A percentile compares a stretch with the other conserved stretches of the same genome.
These are phyloP conservation scores for Suillus alpinus DNA, from an alignment of 768 basidiomycete species.

Conservation along the genomic window DNA sequence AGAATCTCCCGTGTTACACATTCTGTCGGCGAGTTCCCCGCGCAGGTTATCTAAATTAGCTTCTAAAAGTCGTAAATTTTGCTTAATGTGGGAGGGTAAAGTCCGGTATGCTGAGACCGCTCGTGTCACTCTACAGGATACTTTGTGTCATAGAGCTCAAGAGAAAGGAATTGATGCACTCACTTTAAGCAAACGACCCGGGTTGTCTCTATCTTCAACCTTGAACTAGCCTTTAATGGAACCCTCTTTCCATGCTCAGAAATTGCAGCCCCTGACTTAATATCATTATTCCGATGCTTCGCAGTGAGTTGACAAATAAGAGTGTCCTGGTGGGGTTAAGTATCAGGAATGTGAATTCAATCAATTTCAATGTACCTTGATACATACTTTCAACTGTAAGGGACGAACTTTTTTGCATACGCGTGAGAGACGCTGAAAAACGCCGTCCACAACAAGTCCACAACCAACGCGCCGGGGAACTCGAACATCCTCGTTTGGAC, in stretches of 20 bases:
- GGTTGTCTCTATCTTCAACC: conserved; percentile 90
- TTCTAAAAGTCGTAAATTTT: conserved; percentile 94
- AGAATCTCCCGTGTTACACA: conserved; percentile 74
- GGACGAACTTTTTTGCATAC: conserved; percentile 94
- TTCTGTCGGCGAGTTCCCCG: conserved; percentile 88
- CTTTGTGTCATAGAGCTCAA: background rate
- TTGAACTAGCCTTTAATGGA: too few species aligned
- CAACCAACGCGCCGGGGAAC: conserved; percentile 83
- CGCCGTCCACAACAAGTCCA: conserved; percentile 69
- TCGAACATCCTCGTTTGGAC: conserved; percentile 80
- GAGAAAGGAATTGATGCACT: conserved; percentile 10
- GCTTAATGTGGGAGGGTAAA: conserved; percentile 90
- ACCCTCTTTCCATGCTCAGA: conserved; percentile 85
- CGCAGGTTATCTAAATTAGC: conserved; percentile 91
- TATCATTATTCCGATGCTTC: conserved; percentile 98
- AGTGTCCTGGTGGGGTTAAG: conserved; percentile 60
- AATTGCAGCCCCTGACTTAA: conserved; percentile 91
- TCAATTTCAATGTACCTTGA: too few species aligned
- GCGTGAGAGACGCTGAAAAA: conserved; percentile 47
- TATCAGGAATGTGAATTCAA: background rate
- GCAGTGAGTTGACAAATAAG: conserved; percentile 98
- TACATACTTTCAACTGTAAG: conserved; percentile 78
- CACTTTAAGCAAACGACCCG: conserved; percentile 90
- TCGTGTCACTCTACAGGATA: conserved; percentile 43
- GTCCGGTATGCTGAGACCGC: conserved; percentile 13